Conservation (phyloP, 176 grass and related monocot genomes). For the Panicum miliaceum region DNA sequence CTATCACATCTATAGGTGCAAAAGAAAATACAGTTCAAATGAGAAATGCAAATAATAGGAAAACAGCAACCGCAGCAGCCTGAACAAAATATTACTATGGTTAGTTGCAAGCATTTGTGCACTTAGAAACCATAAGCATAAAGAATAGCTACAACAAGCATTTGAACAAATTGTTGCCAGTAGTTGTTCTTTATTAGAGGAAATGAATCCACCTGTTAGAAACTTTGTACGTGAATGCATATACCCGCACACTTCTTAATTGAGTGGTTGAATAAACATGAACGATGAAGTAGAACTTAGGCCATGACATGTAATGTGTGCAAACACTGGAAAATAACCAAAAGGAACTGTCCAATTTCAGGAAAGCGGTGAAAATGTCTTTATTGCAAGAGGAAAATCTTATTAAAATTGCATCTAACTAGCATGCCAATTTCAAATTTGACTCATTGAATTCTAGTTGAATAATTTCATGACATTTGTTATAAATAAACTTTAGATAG, state of each 20-base stretch:
- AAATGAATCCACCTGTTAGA: background rate
- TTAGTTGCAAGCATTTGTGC: background rate
- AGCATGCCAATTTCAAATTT: background rate
- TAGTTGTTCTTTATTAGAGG: background rate
- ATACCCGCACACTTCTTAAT: slow-evolving; percentile 3
- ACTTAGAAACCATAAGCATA: slow-evolving; percentile 16
- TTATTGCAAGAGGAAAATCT: background rate
- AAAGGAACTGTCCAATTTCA: background rate
- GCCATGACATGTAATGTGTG: background rate
- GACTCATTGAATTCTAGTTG: background rate
- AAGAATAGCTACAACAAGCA: slow-evolving; percentile 10
- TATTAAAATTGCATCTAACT: background rate
- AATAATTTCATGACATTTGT: background rate
- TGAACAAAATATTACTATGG: background rate
- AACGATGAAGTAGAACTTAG: slow-evolving; percentile 8
- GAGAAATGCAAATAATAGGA: background rate
- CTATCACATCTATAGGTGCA: background rate
- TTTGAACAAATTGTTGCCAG: slow-evolving; percentile 17
- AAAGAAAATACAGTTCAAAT: slow-evolving; percentile 1
- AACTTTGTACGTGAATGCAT: slow-evolving; percentile 3
- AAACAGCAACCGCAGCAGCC: background rate
- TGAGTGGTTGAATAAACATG: background rate
- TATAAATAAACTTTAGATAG: background rate
- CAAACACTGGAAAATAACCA: background rate
- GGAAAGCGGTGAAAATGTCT: background rate